Evolutionary conservation across 2,329 filamentous ascomycete species (phyloP).

Genomic region (Xylaria sp.): DNA sequence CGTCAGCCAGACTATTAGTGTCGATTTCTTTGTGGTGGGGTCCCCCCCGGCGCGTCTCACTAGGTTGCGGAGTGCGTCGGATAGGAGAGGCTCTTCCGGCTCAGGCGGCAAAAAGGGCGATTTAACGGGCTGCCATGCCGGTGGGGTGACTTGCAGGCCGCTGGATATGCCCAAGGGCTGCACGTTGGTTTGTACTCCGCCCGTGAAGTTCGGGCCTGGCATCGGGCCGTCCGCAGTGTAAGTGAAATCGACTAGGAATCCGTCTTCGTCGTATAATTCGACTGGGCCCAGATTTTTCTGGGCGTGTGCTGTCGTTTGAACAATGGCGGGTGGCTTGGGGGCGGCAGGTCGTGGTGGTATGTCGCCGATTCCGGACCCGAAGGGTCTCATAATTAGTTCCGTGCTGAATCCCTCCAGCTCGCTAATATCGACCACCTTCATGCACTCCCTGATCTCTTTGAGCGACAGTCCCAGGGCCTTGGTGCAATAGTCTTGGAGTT

Average conservation of each 20-base stretch:
- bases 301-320: neutral
- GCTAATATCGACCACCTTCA: neutral
- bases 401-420: constrained; percentile 8
- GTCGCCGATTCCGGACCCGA: no score
- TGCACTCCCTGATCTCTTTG: neutral
- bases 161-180: no score
- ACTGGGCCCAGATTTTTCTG: neutral
- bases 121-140: no score
- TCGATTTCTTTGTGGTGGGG: neutral
- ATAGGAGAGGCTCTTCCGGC: no score
- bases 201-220: neutral
- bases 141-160: no score
- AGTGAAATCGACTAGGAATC: neutral
- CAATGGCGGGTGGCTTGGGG: no score
- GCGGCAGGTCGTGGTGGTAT: no score
- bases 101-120: no score
- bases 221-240: neutral
- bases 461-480: neutral
- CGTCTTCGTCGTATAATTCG: neutral
- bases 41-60: neutral
- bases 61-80: neutral
- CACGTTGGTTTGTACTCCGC: no score
- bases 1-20: neutral
- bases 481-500: neutral
- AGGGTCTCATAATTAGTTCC: neutral